phyloP scores from a whole-genome alignment of 1,284 basidiomycete genomes.

The Moniliophthora roreri region DNA sequence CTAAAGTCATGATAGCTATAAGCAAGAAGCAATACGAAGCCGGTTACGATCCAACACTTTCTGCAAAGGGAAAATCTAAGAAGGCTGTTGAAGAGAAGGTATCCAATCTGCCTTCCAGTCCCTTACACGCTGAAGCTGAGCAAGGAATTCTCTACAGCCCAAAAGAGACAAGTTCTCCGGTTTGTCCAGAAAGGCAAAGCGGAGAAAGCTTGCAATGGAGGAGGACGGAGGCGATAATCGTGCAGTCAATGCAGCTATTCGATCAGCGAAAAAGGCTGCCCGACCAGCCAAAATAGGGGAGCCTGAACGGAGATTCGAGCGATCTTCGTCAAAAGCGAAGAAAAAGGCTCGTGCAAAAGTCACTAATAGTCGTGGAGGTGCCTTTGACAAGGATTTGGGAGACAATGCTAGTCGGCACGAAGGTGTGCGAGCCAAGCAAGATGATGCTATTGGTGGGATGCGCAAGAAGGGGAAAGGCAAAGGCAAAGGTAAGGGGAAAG shows the following conservation, averaged over 20 bases:
- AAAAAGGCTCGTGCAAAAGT: slow-evolving; percentile 24
- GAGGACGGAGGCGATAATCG: slow-evolving; percentile 66
- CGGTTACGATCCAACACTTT: slow-evolving; percentile 35
- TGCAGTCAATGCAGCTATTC: slow-evolving; percentile 73
- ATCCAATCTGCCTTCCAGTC: slow-evolving; percentile 5
- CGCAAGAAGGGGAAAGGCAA: slow-evolving; percentile 39
- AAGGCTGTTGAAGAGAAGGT: slow-evolving; percentile 40
- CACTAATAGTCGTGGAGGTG: slow-evolving; percentile 23
- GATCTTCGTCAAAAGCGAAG: slow-evolving; percentile 19
- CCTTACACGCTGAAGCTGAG: slow-evolving; percentile 7
- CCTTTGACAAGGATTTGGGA: slow-evolving; percentile 45
- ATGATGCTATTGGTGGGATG: slow-evolving; percentile 47
- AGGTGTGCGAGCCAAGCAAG: slow-evolving; percentile 48
- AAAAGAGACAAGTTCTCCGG: slow-evolving; percentile 86
- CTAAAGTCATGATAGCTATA: slow-evolving; percentile 42
- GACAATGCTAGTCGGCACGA: slow-evolving; percentile 32
- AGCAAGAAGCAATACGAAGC: slow-evolving; percentile 75
- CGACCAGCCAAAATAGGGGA: slow-evolving; percentile 51
- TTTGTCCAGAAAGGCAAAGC: slow-evolving; percentile 79
- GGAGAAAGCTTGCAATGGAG: slow-evolving; percentile 83
- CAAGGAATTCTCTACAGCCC: slow-evolving; percentile 41
- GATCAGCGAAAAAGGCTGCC: slow-evolving; percentile 79
- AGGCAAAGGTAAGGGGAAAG: slow-evolving; percentile 6
- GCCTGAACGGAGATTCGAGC: slow-evolving; percentile 20
- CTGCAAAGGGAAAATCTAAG: slow-evolving; percentile 30